Evolutionary conservation across 345 rosid genomes (phyloP).

Genomic region (Rhodamnia rubescens): DNA sequence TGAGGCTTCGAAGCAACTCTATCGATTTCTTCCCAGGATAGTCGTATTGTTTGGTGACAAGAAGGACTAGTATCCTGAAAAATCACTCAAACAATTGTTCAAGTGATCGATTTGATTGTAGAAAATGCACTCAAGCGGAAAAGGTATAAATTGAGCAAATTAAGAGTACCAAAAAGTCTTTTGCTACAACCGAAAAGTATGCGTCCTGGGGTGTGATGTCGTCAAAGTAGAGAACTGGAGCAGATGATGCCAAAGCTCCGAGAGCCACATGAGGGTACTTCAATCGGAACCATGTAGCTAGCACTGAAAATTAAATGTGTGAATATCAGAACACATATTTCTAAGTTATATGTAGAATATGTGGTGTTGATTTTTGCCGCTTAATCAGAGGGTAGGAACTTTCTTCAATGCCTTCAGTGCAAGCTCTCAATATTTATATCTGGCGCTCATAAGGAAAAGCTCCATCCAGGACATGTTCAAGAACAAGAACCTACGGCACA

Average conservation of each 20-base stretch:
- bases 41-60: not conserved
- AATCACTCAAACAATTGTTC: not conserved
- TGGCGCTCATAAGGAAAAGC: not conserved
- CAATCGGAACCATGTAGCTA: slow-evolving; percentile 77
- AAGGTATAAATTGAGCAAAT: not conserved
- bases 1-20: not conserved
- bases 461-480: not conserved
- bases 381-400: not conserved
- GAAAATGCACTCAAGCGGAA: not conserved
- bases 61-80: not conserved
- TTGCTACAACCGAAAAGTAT: not conserved
- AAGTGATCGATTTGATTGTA: not conserved
- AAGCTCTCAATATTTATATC: not conserved
- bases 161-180: not conserved
- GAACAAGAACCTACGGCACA: not conserved
- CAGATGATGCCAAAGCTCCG: slow-evolving; percentile 70
- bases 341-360: not conserved
- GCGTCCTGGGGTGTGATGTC: slow-evolving; percentile 12
- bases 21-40: not conserved
- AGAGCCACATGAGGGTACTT: slow-evolving; percentile 71
- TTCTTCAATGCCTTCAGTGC: not conserved
- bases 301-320: slow-evolving; percentile 28
- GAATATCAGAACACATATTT: not conserved
- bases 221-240: slow-evolving; percentile 56
- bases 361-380: not conserved